Base-by-base conservation (phyloP, 225 moss, liverwort and hornwort species). In the Marchantia polymorpha region DNA sequence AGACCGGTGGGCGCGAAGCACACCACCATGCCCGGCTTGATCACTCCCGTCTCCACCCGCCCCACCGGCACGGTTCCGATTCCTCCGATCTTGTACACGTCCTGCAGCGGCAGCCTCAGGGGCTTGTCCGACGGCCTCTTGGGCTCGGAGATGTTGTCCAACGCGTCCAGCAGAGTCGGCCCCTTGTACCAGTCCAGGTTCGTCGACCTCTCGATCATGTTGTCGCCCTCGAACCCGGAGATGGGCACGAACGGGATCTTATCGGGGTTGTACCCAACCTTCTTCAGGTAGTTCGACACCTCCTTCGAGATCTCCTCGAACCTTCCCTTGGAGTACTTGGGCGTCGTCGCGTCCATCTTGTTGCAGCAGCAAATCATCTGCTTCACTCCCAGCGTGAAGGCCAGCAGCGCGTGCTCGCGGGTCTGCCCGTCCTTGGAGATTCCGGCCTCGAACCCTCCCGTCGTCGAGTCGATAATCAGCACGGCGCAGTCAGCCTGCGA, bases 61-160 rank as follows among this genome's bases (percentile, higher is more conserved):
- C 89, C 89, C 69, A 89, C 89, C 0, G 89, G 89, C 30, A 89
- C 89, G 60, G 89, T 89, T 79, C 89, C 89, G 78, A 89, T 89
- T 22, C 89, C 89, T 76, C 89, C 89, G 25, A 89, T 89, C 87
- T 92, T 90, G 87, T 91, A 92, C 68, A 92, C 89, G 54, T 92
- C 91, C 92, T 92, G 92, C 9, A 92, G 82, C 0, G 92, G 92
- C 46, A 92, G 47, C 27, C 91, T 80, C 65, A 92, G 71, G 0
- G 92, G 92, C 88, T 91, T 92, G 85, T 91, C 92, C 0, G 89
- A 91, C 0, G 92, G 92, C 53, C 92, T 82, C 90, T 92, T 92
- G 13, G 92, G 92, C 89, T 92, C 92, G 0, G 86, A 87, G 8
- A 92, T 66, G 56, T 58, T 75, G 77, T 92, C 92, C 64, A 92